A percentile compares a stretch with the other conserved stretches of the same genome.
These are phyloP conservation scores for Eucalyptus sp. DNA, from an alignment of 345 rosid genomes.

Conservation along the genomic window DNA sequence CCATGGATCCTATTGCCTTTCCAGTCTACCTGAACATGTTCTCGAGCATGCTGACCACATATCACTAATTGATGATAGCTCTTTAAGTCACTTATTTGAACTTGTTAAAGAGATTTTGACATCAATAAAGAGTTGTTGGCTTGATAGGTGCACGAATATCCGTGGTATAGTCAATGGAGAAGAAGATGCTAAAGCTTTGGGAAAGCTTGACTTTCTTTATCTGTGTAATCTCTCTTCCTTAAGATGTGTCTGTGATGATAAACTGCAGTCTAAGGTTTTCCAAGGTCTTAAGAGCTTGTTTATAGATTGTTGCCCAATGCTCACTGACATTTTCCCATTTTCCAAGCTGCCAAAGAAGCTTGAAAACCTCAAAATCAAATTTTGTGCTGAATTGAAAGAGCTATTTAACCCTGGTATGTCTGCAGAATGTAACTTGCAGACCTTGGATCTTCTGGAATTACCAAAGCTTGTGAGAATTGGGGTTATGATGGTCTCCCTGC, in stretches of 20 bases:
- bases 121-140: constrained; percentile 15
- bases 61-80: constrained; percentile 11
- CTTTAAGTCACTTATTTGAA: constrained; percentile 9
- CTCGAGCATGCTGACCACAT: constrained; percentile 10
- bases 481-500: background rate
- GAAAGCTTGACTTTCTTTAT: constrained; percentile 21
- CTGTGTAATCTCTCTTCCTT: constrained; percentile 17
- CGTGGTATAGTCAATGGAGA: constrained; percentile 1
- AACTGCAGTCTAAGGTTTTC: background rate
- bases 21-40: background rate
- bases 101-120: constrained; percentile 2
- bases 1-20: background rate
- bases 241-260: constrained; percentile 2
- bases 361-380: constrained; percentile 13
- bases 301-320: constrained; percentile 41
- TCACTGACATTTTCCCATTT: constrained; percentile 11
- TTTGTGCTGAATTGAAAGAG: constrained; percentile 28
- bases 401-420: background rate
- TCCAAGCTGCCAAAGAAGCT: constrained; percentile 13
- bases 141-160: constrained; percentile 20
- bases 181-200: constrained; percentile 7
- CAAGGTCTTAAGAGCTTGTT: constrained; percentile 20
- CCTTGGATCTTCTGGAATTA: constrained; percentile 23
- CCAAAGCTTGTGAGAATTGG: constrained; percentile 16
- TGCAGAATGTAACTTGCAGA: background rate